Conservation (phyloP, 2,329 filamentous ascomycete species). For the Stagonosporopsis tanaceti region DNA sequence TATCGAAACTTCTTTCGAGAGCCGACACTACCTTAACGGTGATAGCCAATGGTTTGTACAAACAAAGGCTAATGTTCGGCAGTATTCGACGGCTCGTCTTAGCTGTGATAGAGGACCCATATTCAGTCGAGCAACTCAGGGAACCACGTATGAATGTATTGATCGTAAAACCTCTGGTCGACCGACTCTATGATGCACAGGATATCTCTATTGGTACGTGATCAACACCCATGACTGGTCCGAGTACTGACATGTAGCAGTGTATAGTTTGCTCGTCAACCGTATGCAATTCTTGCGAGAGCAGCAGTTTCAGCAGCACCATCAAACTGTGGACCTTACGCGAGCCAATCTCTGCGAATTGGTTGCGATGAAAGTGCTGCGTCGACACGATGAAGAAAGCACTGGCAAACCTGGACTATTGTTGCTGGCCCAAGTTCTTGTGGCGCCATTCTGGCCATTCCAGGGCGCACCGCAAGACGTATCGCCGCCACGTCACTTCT, state of each 20-base stretch:
- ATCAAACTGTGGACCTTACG: slow-evolving; percentile 82
- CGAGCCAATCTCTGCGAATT: slow-evolving; percentile 81
- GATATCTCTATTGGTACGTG: slow-evolving; percentile 77
- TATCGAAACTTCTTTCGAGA: neutral
- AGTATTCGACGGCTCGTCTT: slow-evolving; percentile 56
- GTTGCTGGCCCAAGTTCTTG: slow-evolving; percentile 78
- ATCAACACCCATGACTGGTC: neutral
- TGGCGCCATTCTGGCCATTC: slow-evolving; percentile 85
- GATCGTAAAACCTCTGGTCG: slow-evolving; percentile 81
- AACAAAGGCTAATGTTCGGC: slow-evolving; percentile 4
- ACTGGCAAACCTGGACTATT: slow-evolving; percentile 74
- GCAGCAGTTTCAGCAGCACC: slow-evolving; percentile 76
- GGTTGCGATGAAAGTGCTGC: slow-evolving; percentile 77
- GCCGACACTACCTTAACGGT: too few species aligned
- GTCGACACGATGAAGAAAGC: slow-evolving; percentile 81
- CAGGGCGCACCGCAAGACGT: slow-evolving; percentile 79
- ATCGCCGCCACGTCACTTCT: slow-evolving; percentile 61
- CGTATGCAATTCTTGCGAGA: slow-evolving; percentile 80
- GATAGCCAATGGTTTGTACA: neutral
- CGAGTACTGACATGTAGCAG: slow-evolving; percentile 50
- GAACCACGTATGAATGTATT: slow-evolving; percentile 83
- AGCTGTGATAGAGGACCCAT: slow-evolving; percentile 66
- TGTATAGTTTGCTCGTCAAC: slow-evolving; percentile 86
- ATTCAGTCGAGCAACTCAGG: slow-evolving; percentile 77
- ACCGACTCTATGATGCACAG: slow-evolving; percentile 79